Evolutionary conservation across 495 filamentous ascomycete species (phyloP).

Genomic region (Echria macrotheca): DNA sequence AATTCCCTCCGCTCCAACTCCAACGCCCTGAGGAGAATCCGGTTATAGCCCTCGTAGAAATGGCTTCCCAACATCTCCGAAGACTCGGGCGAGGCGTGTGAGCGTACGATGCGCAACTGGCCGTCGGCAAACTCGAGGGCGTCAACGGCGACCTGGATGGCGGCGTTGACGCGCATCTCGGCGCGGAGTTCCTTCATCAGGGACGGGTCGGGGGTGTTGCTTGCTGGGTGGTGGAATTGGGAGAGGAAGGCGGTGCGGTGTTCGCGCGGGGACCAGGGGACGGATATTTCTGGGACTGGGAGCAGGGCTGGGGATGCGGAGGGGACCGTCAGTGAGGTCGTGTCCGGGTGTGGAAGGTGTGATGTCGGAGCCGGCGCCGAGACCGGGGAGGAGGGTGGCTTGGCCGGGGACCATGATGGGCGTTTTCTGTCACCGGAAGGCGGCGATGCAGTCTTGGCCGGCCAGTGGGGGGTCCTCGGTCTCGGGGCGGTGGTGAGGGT

Average conservation of each 20-base stretch:
- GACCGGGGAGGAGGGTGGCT: too few species aligned
- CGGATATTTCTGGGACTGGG: neutral
- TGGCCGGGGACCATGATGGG: too few species aligned
- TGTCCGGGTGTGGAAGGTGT: too few species aligned
- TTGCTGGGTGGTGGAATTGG: neutral
- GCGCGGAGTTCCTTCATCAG: slow-evolving; percentile 22
- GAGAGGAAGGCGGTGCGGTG: neutral
- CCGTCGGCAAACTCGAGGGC: slow-evolving; percentile 29
- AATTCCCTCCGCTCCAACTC: slow-evolving; percentile 23
- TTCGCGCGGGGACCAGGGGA: neutral
- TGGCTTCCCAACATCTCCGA: slow-evolving; percentile 20
- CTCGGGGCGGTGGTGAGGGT: neutral
- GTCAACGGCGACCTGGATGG: slow-evolving; percentile 29
- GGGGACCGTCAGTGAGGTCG: neutral
- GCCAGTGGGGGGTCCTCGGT: neutral
- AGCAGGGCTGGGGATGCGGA: neutral
- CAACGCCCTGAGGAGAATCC: slow-evolving; percentile 22
- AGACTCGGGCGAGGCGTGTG: slow-evolving; percentile 7
- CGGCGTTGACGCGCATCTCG: slow-evolving; percentile 30
- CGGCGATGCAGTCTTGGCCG: neutral
- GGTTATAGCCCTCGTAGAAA: slow-evolving; percentile 29
- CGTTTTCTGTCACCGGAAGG: neutral
- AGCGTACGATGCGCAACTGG: slow-evolving; percentile 18
- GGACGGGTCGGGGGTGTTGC: slow-evolving; percentile 8
- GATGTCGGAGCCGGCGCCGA: too few species aligned